Evolutionary conservation across 805 yeast species (phyloP).

Genomic region (Soucietia sequanensis): DNA sequence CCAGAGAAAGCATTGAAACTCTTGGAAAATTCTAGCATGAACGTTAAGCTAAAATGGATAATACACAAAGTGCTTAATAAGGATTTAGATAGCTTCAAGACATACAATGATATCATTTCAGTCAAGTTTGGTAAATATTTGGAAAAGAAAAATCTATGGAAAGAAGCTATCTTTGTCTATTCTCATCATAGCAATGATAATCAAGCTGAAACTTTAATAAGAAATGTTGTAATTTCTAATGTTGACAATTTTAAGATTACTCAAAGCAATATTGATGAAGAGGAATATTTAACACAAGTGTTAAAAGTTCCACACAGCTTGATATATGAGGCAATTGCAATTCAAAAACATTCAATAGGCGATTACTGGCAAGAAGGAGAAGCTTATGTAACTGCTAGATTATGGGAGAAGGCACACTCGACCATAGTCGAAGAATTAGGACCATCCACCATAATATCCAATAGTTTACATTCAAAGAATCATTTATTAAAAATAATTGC

Average conservation of each 20-base stretch:
- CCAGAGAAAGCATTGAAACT: slow-evolving; percentile 6
- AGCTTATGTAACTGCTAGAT: slow-evolving; percentile 59
- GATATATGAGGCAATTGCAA: slow-evolving; percentile 60
- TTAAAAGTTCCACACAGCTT: slow-evolving; percentile 49
- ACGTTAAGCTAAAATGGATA: slow-evolving; percentile 51
- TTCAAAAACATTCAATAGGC: slow-evolving; percentile 46
- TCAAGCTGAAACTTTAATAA: slow-evolving; percentile 41
- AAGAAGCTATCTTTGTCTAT: slow-evolving; percentile 62
- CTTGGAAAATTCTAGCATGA: slow-evolving; percentile 18
- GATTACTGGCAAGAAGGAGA: slow-evolving; percentile 60
- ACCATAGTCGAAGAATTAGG: slow-evolving; percentile 60
- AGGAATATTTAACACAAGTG: slow-evolving; percentile 34
- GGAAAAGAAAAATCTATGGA: slow-evolving; percentile 44
- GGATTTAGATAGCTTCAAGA: slow-evolving; percentile 7
- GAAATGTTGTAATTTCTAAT: slow-evolving; percentile 30
- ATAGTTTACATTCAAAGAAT: slow-evolving; percentile 30
- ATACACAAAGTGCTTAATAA: slow-evolving; percentile 36
- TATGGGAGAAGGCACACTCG: slow-evolving; percentile 63
- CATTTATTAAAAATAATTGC: slow-evolving; percentile 39
- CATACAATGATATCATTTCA: slow-evolving; percentile 25
- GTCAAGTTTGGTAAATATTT: slow-evolving; percentile 49
- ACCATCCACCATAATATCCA: slow-evolving; percentile 65
- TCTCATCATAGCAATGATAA: slow-evolving; percentile 54
- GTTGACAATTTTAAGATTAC: slow-evolving; percentile 28
- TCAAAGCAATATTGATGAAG: slow-evolving; percentile 17